These are phyloP conservation scores for Paraphysoderma sedebokerense DNA, from an alignment of 371 early-diverging fungal species.

Conservation along the genomic window DNA sequence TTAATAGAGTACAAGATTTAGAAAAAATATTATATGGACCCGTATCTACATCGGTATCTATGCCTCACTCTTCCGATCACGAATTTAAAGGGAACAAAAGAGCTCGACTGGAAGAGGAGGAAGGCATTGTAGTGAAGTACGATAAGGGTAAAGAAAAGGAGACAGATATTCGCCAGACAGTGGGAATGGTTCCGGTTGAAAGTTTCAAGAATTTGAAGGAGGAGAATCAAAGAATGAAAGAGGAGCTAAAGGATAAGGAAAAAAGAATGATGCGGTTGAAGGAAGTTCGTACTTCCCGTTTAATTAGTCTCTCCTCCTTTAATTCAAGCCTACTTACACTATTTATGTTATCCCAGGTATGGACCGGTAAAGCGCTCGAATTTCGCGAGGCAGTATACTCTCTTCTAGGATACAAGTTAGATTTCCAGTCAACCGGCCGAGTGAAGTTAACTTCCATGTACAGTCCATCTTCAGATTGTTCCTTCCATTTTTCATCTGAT, in stretches of 20 bases:
- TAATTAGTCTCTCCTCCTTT: neutral
- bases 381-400: constrained; percentile 42
- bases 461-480: constrained; percentile 27
- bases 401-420: constrained; percentile 56
- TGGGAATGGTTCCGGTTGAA: constrained; percentile 24
- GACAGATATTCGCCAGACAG: too few relatives aligned
- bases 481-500: constrained; percentile 43
- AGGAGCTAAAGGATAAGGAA: constrained; percentile 23
- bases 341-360: constrained; percentile 16
- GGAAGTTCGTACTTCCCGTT: constrained; percentile 19
- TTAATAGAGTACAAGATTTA: too few relatives aligned
- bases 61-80: too few relatives aligned
- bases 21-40: too few relatives aligned
- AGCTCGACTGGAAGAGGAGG: too few relatives aligned
- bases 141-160: too few relatives aligned
- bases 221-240: constrained; percentile 25
- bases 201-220: constrained; percentile 31
- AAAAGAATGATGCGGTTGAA: constrained; percentile 46
- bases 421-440: constrained; percentile 42
- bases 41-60: too few relatives aligned
- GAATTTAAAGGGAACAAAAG: too few relatives aligned
- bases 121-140: too few relatives aligned
- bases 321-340: neutral
- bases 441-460: constrained; percentile 51
- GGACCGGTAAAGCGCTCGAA: constrained; percentile 38